Evolutionary conservation across 106 monocot species (phyloP).

Genomic region (Allium fistulosum): DNA sequence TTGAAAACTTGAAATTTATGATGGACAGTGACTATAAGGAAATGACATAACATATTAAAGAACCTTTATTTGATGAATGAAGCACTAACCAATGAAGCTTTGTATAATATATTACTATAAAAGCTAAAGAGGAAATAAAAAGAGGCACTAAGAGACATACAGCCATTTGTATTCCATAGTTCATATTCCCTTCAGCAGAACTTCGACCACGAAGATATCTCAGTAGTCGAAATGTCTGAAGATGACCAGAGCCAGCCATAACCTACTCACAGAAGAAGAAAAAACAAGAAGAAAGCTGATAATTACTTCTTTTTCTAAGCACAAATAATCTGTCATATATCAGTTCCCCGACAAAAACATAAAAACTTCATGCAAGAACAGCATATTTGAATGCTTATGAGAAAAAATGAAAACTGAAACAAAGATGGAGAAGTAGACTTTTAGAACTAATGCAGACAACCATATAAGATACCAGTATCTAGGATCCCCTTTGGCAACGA

Average conservation of each 20-base stretch:
- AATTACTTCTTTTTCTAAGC: no score
- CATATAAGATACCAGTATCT: no score
- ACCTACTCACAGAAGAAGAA: conserved; percentile 30
- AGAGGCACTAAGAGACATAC: conserved; percentile 38
- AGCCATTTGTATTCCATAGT: conserved; percentile 90
- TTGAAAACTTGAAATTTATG: no score
- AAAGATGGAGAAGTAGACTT: no score
- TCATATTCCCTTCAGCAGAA: conserved; percentile 76
- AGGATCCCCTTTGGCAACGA: no score
- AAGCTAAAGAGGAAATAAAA: background rate
- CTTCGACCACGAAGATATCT: conserved; percentile 79
- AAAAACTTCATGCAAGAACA: no score
- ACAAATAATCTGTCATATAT: no score
- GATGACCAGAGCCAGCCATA: conserved; percentile 96
- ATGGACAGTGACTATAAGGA: background rate
- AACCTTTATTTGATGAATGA: background rate
- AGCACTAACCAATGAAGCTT: background rate
- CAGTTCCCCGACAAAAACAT: no score
- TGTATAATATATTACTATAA: background rate
- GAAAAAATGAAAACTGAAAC: no score
- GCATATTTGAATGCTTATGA: no score
- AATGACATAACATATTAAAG: background rate
- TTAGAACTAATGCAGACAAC: no score
- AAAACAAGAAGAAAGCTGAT: background rate
- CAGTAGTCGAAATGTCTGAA: conserved; percentile 76